phyloP scores from a whole-genome alignment of 2,329 filamentous ascomycete species.

The Fusarium multiceps region DNA sequence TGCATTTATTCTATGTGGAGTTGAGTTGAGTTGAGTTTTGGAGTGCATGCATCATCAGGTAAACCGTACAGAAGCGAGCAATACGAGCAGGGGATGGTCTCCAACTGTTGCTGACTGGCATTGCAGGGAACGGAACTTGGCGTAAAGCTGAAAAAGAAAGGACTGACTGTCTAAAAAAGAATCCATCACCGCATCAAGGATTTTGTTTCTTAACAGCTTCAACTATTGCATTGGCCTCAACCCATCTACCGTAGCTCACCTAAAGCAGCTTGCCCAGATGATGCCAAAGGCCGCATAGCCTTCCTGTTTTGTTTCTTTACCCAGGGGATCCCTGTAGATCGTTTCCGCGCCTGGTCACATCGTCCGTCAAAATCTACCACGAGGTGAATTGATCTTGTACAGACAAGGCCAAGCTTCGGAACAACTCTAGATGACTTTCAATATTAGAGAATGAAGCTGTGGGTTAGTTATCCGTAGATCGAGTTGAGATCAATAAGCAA shows the following conservation, averaged over 20 bases:
- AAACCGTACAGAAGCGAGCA: slow-evolving; percentile 28
- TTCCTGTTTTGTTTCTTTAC: slow-evolving; percentile 42
- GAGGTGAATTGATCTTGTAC: slow-evolving; percentile 6
- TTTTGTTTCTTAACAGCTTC: slow-evolving; percentile 10
- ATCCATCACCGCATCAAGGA: neutral
- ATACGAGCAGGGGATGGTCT: slow-evolving; percentile 2
- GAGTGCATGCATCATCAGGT: slow-evolving; percentile 30
- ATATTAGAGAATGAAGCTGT: slow-evolving; percentile 2
- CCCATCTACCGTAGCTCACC: neutral
- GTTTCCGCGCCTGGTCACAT: slow-evolving; percentile 33
- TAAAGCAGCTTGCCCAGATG: slow-evolving; percentile 4
- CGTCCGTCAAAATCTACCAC: slow-evolving; percentile 19
- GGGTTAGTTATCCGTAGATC: neutral
- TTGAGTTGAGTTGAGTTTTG: neutral
- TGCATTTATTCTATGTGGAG: neutral
- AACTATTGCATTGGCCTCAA: slow-evolving; percentile 4
- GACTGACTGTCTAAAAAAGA: neutral
- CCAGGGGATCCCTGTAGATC: slow-evolving; percentile 40
- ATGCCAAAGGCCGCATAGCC: slow-evolving; percentile 24
- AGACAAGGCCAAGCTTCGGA: slow-evolving; percentile 25
- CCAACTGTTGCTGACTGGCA: neutral
- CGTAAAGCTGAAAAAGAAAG: slow-evolving; percentile 13
- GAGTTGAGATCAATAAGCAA: neutral
- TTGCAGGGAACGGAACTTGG: neutral
- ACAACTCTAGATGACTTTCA: slow-evolving; percentile 6